phyloP scores from a whole-genome alignment of 495 filamentous ascomycete genomes.

The Parmelia sp. region DNA sequence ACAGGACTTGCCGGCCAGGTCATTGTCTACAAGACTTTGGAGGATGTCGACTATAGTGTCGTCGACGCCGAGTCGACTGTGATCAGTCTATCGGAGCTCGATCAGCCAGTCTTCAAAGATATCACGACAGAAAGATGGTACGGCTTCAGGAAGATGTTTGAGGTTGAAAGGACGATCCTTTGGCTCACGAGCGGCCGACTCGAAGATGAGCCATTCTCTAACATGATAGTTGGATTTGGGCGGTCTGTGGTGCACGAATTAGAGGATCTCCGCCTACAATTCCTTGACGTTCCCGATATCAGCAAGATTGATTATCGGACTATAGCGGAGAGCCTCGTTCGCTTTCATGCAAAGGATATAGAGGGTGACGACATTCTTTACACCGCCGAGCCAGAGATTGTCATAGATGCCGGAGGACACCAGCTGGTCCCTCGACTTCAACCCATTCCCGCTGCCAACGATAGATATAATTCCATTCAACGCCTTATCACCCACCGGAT shows the following conservation, averaged over 20 bases:
- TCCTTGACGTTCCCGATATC: constrained; percentile 29
- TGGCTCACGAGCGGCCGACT: constrained; percentile 37
- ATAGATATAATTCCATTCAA: constrained; percentile 35
- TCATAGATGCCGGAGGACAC: constrained; percentile 22
- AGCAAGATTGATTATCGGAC: constrained; percentile 5
- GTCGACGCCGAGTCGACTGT: background rate
- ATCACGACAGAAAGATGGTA: constrained; percentile 8
- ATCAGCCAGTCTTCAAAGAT: constrained; percentile 2
- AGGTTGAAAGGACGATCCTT: constrained; percentile 24
- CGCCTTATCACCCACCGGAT: constrained; percentile 18
- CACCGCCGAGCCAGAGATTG: constrained; percentile 31
- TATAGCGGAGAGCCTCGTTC: background rate
- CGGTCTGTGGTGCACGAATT: constrained; percentile 30
- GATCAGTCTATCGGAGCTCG: constrained; percentile 6
- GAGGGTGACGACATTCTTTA: constrained; percentile 21
- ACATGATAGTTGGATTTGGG: constrained; percentile 38
- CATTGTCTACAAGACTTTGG: constrained; percentile 3
- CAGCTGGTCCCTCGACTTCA: constrained; percentile 31
- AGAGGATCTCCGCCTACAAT: constrained; percentile 26
- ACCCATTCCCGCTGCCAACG: constrained; percentile 26
- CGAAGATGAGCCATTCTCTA: constrained; percentile 32
- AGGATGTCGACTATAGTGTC: background rate
- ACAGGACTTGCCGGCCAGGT: background rate
- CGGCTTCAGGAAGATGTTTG: constrained; percentile 1
- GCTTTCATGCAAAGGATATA: background rate